A percentile compares a stretch with the other conserved stretches of the same genome.
phyloP scores from a whole-genome alignment of 805 yeast genomes.

The Myxozyma udenii region DNA sequence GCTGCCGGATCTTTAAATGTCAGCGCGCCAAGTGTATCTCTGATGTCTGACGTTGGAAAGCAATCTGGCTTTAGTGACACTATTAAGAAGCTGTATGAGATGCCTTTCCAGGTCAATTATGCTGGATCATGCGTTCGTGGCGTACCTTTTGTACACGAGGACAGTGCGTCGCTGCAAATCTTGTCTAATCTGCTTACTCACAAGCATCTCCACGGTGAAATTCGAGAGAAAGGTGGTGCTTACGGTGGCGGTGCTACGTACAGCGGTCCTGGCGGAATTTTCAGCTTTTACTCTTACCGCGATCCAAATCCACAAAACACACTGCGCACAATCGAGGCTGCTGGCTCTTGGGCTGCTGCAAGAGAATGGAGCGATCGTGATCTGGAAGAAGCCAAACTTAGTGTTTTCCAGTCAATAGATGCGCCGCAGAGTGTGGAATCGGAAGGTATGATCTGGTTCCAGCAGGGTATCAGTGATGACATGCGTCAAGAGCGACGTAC shows the following conservation, averaged over 20 bases:
- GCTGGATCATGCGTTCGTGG: slow-evolving; percentile 68
- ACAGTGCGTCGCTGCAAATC: slow-evolving; percentile 83
- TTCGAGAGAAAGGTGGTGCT: slow-evolving; percentile 95
- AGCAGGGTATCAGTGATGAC: slow-evolving; percentile 69
- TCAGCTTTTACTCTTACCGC: slow-evolving; percentile 84
- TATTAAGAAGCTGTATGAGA: slow-evolving; percentile 51
- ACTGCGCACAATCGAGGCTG: slow-evolving; percentile 53
- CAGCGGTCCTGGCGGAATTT: slow-evolving; percentile 74
- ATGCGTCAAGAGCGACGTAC: slow-evolving; percentile 79
- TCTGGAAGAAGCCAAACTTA: slow-evolving; percentile 82
- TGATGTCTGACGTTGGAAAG: slow-evolving; percentile 6
- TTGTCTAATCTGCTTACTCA: slow-evolving; percentile 76
- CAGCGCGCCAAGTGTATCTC: no score
- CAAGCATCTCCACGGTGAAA: slow-evolving; percentile 79
- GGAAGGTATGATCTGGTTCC: slow-evolving; percentile 69
- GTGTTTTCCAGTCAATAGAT: slow-evolving; percentile 87
- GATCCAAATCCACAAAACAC: slow-evolving; percentile 86
- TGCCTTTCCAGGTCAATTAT: slow-evolving; percentile 88
- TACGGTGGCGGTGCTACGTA: slow-evolving; percentile 93
- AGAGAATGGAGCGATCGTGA: slow-evolving; percentile 60
- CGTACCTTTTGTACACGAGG: slow-evolving; percentile 61
- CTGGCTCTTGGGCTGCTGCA: slow-evolving; percentile 50
- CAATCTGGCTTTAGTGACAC: not conserved
- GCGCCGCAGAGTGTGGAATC: slow-evolving; percentile 79
- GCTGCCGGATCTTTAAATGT: slow-evolving; percentile 28